Base-by-base conservation (phyloP, 495 filamentous ascomycete species). In the Neurospora tetrasperma region DNA sequence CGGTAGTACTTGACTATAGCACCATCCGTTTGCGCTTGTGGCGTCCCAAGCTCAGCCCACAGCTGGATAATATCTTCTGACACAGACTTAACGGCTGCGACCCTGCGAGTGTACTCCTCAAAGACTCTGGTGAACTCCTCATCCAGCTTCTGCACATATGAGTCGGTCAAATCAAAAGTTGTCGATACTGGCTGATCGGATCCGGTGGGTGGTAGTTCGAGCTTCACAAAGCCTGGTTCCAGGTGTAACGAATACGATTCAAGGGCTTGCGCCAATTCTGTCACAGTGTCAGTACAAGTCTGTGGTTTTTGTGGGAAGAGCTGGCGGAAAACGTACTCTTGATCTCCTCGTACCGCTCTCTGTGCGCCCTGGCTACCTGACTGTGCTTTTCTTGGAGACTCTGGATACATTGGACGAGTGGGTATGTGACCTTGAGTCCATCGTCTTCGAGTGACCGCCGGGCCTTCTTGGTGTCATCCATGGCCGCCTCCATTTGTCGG, bases 231-330 rank as follows among this genome's bases (percentile, higher is more conserved):
- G 6, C 90, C 90, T 20, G 92, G 80, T 80, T 99, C 96, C 43
- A 99, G 91, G 79, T 97, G 95, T 18, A 92, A 94, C 0, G 96
- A 94, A 78, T 97, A 98, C 48, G 94, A 97, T 79, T 97, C 91
- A 16, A 99, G 90, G 2, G 94, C 95, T 80, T 95, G 89, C 11
- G 93, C 93, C 73, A 99, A 89, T 85, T 97, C 94, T 98, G 76
- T 27, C 12, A 12, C 20, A 9, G 20, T 42, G 71, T 81, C 74
- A 80, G 73, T 42, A 71, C 42, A 39, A 9, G 11, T 20, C 6
- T 54, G 7, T 20, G 31, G 69, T 76, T 39, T 38, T 31, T 5
- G 35, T 31, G 27, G 42, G 12, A 12, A 5, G 59, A 40, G 16
- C 9, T 27, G n/a, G 54, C 14, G 38, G 40, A 10, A 5, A 23